Evolutionary conservation across 441 rosid genomes (phyloP).

Genomic region (Croton laevigatus): DNA sequence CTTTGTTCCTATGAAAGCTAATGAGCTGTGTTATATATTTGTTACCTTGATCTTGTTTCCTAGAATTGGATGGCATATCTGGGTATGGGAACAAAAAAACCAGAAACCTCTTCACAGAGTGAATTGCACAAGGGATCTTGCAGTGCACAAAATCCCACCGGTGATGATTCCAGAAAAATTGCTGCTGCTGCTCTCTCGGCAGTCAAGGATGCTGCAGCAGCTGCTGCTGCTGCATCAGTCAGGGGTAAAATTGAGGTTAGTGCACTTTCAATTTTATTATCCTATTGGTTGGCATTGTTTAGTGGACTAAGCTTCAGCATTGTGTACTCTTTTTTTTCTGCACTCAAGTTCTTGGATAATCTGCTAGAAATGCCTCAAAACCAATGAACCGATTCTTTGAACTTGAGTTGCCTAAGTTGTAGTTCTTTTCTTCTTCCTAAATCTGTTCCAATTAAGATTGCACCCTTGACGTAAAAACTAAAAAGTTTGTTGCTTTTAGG

Average conservation of each 20-base stretch:
- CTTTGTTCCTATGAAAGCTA: not conserved
- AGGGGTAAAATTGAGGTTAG: constrained; percentile 79
- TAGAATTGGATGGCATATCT: constrained; percentile 35
- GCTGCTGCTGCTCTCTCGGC: constrained; percentile 93
- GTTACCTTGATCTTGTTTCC: constrained; percentile 1
- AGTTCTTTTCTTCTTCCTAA: not conserved
- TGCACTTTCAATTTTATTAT: not conserved
- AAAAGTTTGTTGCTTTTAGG: not conserved
- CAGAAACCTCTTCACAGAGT: constrained; percentile 13
- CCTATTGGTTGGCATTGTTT: constrained; percentile 1
- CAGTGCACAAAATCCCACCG: constrained; percentile 21
- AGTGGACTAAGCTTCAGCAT: not conserved
- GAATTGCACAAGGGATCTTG: constrained; percentile 11
- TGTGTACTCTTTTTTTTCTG: constrained; percentile 1
- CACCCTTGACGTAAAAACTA: not conserved
- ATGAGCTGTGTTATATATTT: not conserved
- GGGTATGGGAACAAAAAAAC: constrained; percentile 27
- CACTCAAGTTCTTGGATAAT: not conserved
- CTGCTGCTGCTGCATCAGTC: constrained; percentile 44
- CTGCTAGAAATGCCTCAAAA: not conserved
- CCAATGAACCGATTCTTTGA: not conserved
- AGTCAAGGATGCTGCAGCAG: constrained; percentile 60
- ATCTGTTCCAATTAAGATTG: not conserved
- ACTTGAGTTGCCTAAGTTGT: not conserved
- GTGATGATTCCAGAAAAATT: constrained; percentile 40